Conservation (phyloP, 192 early-diverging fungal species). For the Coemansia sp. region DNA sequence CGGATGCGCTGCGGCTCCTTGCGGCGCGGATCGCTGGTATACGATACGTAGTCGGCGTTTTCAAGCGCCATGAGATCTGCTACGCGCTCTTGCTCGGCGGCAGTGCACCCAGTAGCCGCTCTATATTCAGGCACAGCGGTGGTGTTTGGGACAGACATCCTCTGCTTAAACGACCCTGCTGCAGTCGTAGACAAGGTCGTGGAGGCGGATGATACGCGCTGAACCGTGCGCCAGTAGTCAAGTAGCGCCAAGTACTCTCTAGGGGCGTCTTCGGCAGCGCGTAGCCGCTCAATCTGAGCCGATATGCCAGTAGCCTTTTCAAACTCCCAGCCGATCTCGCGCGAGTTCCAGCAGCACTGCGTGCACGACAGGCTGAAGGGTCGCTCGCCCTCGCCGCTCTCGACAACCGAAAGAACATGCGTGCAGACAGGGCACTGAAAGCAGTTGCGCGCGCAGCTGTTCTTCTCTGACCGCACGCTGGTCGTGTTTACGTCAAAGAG, state of each 20-base stretch:
- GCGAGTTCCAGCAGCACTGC: conserved; percentile 93
- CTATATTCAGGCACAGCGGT: conserved; percentile 23
- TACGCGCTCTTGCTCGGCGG: conserved; percentile 13
- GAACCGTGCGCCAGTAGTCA: conserved; percentile 81
- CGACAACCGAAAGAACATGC: conserved; percentile 75
- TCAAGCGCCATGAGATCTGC: conserved; percentile 17
- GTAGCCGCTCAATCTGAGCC: conserved; percentile 83
- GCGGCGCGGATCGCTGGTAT: conserved; percentile 47
- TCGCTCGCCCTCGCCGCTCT: conserved; percentile 46
- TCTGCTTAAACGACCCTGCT: conserved; percentile 22
- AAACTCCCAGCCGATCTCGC: conserved; percentile 90
- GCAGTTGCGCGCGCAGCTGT: conserved; percentile 92
- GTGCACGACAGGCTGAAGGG: conserved; percentile 79
- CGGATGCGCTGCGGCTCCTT: conserved; percentile 80
- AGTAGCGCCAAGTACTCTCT: conserved; percentile 86
- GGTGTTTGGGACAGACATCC: conserved; percentile 7
- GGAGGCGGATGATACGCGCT: conserved; percentile 53
- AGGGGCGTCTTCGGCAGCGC: conserved; percentile 67
- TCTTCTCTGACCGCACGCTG: conserved; percentile 94
- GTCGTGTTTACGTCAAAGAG: conserved; percentile 97
- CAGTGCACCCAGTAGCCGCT: conserved; percentile 10
- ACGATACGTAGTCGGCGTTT: conserved; percentile 54
- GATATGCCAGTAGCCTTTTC: conserved; percentile 92
- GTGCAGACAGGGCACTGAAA: conserved; percentile 92
- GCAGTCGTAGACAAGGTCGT: not conserved